Conservation (phyloP, 371 early-diverging fungal species). For the Mucor circinelloides region DNA sequence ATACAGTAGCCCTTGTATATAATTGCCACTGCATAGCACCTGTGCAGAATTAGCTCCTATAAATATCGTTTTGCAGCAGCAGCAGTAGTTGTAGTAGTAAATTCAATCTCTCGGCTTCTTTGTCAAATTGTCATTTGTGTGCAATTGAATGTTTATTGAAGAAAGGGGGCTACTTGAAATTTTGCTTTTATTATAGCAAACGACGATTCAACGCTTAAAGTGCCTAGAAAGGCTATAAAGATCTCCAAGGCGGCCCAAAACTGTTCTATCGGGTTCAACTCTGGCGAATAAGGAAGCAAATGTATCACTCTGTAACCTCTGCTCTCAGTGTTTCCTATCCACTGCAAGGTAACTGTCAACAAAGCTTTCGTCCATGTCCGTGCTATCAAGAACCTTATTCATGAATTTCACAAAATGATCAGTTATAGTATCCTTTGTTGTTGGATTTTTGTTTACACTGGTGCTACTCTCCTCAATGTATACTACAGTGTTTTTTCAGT, state of each 20-base stretch:
- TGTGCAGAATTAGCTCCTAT: too few relatives aligned
- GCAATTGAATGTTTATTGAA: slow-evolving; percentile 23
- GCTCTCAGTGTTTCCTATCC: slow-evolving; percentile 5
- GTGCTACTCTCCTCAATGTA: slow-evolving; percentile 11
- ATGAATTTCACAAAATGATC: slow-evolving; percentile 18
- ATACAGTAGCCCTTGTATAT: too few relatives aligned
- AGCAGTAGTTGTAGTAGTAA: too few relatives aligned
- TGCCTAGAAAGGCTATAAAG: slow-evolving; percentile 11
- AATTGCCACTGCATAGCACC: too few relatives aligned
- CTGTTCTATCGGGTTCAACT: slow-evolving; percentile 10
- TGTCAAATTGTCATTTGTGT: slow-evolving; percentile 18
- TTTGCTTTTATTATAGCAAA: too few relatives aligned
- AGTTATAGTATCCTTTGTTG: slow-evolving; percentile 16
- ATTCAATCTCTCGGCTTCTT: slow-evolving; percentile 14
- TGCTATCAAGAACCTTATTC: slow-evolving; percentile 14
- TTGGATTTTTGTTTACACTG: not conserved
- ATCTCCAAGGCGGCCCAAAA: slow-evolving; percentile 12
- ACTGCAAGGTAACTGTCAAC: slow-evolving; percentile 9
- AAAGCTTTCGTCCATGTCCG: slow-evolving; percentile 11
- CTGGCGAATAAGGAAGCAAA: slow-evolving; percentile 6
- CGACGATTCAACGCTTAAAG: slow-evolving; percentile 17
- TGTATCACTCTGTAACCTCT: slow-evolving; percentile 12
- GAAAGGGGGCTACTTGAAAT: slow-evolving; percentile 7
- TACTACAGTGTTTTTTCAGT: slow-evolving; percentile 15
- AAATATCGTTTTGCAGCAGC: too few relatives aligned